Evolutionary conservation across 257 asterid genomes (phyloP), one percentile per base, ranked within the genome.

Genomic region (Galeopsis tetrahit): DNA sequence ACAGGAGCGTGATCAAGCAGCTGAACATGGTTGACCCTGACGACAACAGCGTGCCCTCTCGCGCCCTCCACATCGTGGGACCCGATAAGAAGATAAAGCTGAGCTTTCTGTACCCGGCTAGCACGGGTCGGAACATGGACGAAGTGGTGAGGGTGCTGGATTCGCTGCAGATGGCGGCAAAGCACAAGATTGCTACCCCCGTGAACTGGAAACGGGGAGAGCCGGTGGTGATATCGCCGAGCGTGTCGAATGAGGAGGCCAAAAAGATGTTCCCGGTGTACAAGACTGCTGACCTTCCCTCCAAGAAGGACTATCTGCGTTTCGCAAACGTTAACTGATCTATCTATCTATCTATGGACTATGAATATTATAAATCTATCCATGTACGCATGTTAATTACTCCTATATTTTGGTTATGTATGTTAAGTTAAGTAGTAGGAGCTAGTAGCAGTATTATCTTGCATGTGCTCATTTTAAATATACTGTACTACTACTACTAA

Each of bases 21-120:
- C 92, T 91, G 15, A 93, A 91, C 89, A 87, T 91, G 96, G 96
- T 88, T n/a, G 98, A 93, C 40, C 98, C 98, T 1, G 91, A 90
- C 15, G 91, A 83, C 73, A 78, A 36, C 82, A 88, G 68, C 91
- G 35, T 77, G 13, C 98, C 96, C 0, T 91, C 96, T 0, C 93
- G 97, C 2, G 93, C 96, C 3, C 82, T 91, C 38, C 98, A 94
- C 71, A 73, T 94, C 13, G 89, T 91, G 0, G 98, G 96, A 46
- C 93, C 96, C 33, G 96, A 91, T 82, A 89, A 91, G 71, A 88
- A 85, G 90, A 84, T 90, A 1, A 91, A 85, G 85, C 33, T 94
- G 86, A 91, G 96, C 83, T 88, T 91, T 38, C 33, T 94, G 72
- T 94, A 89, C 71, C 98, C 98, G 1, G 96, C 89, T 0, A 82